Percentiles rank a stretch among this genome's conserved stretches.
These are phyloP conservation scores for Tolypocladium nubicola DNA, from an alignment of 2,329 filamentous ascomycete species.

Conservation along the genomic window DNA sequence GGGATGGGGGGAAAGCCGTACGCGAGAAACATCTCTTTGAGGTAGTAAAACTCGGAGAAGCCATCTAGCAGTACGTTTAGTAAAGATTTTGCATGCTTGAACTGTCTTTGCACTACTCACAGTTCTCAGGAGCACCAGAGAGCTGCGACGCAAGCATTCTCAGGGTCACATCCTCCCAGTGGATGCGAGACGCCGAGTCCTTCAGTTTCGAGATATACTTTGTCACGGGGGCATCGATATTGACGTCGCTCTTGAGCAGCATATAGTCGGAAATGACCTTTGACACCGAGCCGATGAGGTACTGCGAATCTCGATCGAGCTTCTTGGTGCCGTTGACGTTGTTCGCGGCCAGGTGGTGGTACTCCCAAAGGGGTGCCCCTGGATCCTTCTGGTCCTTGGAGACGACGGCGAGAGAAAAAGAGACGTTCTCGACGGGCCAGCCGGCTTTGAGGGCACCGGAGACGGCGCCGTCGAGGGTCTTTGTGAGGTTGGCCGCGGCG, in stretches of 20 bases:
- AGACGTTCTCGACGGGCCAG: slow-evolving; percentile 23
- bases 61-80: slow-evolving; percentile 10
- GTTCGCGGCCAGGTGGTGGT: slow-evolving; percentile 23
- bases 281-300: slow-evolving; percentile 28
- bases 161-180: slow-evolving; percentile 26
- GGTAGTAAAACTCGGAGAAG: slow-evolving; percentile 25
- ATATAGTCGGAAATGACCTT: slow-evolving; percentile 28
- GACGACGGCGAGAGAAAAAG: slow-evolving; percentile 26
- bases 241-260: slow-evolving; percentile 22
- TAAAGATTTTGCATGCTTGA: no score
- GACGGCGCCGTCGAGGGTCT: slow-evolving; percentile 18
- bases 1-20: slow-evolving; percentile 26
- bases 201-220: slow-evolving; percentile 23
- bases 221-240: slow-evolving; percentile 20
- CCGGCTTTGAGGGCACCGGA: slow-evolving; percentile 20
- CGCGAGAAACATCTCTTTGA: slow-evolving; percentile 20
- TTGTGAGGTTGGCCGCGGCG: slow-evolving; percentile 17
- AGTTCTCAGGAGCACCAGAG: slow-evolving; percentile 23
- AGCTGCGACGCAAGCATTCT: slow-evolving; percentile 25
- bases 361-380: slow-evolving; percentile 26
- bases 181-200: slow-evolving; percentile 12
- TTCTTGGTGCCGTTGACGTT: slow-evolving; percentile 23
- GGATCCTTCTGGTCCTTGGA: slow-evolving; percentile 16
- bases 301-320: slow-evolving; percentile 25
- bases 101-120: slow-evolving; percentile 10